These are phyloP conservation scores for Musa acuminata DNA, from an alignment of 176 grass and related monocot species.

Conservation along the genomic window DNA sequence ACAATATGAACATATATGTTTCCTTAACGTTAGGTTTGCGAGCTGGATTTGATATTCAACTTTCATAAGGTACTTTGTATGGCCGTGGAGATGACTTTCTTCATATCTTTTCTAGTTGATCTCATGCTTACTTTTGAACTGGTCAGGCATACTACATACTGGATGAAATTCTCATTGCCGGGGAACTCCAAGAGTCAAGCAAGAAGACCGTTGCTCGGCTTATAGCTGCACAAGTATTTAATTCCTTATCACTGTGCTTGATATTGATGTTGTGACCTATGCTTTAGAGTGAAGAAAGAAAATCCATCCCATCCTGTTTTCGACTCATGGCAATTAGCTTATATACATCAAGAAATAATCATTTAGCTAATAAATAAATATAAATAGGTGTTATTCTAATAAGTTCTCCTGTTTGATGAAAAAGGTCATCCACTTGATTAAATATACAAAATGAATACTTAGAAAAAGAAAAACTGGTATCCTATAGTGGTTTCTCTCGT, in stretches of 20 bases:
- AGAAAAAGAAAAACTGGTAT: too few relatives aligned
- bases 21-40: slow-evolving; percentile 55
- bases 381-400: too few relatives aligned
- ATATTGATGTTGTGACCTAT: background rate
- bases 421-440: too few relatives aligned
- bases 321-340: too few relatives aligned
- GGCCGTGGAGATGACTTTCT: background rate
- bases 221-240: slow-evolving; percentile 74
- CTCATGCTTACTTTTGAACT: slow-evolving; percentile 15
- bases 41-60: slow-evolving; percentile 99
- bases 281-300: background rate
- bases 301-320: too few relatives aligned
- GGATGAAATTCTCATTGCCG: slow-evolving; percentile 92
- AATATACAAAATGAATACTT: too few relatives aligned
- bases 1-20: background rate
- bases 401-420: too few relatives aligned
- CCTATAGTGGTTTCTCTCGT: too few relatives aligned
- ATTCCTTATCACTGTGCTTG: background rate
- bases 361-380: too few relatives aligned
- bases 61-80: slow-evolving; percentile 79
- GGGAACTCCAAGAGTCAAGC: slow-evolving; percentile 96
- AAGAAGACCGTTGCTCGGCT: slow-evolving; percentile 93
- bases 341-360: too few relatives aligned
- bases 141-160: slow-evolving; percentile 90
- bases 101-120: background rate